phyloP scores from a whole-genome alignment of 2,329 filamentous ascomycete genomes.

The Talaromyces sp. region DNA sequence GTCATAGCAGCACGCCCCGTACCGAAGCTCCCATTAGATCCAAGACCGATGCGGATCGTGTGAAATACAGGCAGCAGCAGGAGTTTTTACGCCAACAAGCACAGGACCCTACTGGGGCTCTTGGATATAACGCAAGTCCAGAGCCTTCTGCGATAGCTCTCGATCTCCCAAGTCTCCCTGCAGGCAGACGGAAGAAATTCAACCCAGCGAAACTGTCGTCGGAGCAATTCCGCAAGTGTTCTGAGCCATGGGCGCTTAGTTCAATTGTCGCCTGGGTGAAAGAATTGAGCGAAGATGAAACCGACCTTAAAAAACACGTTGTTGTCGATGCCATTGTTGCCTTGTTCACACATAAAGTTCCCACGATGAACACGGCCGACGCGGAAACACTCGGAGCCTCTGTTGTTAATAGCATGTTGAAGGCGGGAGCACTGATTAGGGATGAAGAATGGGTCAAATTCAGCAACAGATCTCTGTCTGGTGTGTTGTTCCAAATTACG shows the following conservation, averaged over 20 bases:
- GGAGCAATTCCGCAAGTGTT: constrained; percentile 75
- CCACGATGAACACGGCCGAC: constrained; percentile 97
- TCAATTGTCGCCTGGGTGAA: constrained; percentile 82
- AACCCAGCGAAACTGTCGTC: constrained; percentile 75
- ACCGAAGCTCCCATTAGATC: constrained; percentile 80
- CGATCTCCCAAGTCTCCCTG: constrained; percentile 78
- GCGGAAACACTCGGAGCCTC: constrained; percentile 77
- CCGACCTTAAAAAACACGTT: constrained; percentile 75
- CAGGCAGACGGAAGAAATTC: constrained; percentile 74
- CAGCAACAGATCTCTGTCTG: constrained; percentile 70
- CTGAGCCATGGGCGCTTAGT: constrained; percentile 89
- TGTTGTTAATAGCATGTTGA: constrained; percentile 75
- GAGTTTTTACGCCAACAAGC: constrained; percentile 46
- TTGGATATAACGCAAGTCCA: constrained; percentile 48
- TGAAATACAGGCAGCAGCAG: constrained; percentile 48
- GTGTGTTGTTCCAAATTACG: constrained; percentile 89
- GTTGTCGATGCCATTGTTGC: constrained; percentile 83
- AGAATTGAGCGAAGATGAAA: constrained; percentile 83
- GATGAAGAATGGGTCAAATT: constrained; percentile 99
- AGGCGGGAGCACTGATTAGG: constrained; percentile 67
- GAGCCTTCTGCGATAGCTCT: constrained; percentile 54
- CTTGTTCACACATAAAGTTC: constrained; percentile 89
- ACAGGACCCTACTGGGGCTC: constrained; percentile 14
- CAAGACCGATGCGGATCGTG: constrained; percentile 81
- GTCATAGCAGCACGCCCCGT: constrained; percentile 72